Base-by-base conservation (phyloP, 176 grass and related monocot species). In the Leersia perrieri region DNA sequence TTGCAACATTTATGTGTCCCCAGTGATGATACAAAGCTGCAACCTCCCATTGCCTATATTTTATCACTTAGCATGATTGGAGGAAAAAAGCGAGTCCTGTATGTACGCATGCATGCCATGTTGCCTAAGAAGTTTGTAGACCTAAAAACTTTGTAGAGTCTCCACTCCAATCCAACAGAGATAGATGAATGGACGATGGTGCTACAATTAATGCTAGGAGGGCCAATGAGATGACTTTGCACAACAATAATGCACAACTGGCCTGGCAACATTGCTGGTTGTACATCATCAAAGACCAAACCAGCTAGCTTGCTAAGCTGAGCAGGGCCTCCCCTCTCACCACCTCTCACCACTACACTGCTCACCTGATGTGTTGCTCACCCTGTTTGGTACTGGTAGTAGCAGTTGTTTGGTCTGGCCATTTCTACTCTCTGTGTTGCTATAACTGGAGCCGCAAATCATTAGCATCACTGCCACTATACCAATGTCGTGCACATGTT, bases 361-460 rank as follows among this genome's bases (percentile, higher is more conserved):
- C 65, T 85, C 63, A 81, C 64, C 82, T 71, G 82, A 79, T 69
- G 82, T 76, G 82, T 75, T 77, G 67, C 68, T 81, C 80, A 62
- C 49, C 60, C 55, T 64, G 30, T 39, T 23, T 68, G 32, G 65
- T 39, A 39, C 3, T 39, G 9, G n/a, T n/a, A n/a, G n/a, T n/a
- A n/a, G n/a, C 16, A 47, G 9, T 47, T 14, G 82, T 70, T 63
- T 70, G 74, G 74, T 32, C 68, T 16, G 45, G 45, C 45, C 65
- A 62, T 64, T 80, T 89, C 82, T 57, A 53, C 2, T 85, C 33
- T 60, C 1, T 85, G 27, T 60, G 47, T 36, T 74, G 41, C 86
- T 30, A 60, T 57, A 66, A 25, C 34, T 16, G 60, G 42, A 53
- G 61, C 42, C 27, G 31, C 49, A 25, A 35, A 61, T 51, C 38